Evolutionary conservation across 805 yeast species (phyloP).

Genomic region (Tetrapisispora taiwanensis): DNA sequence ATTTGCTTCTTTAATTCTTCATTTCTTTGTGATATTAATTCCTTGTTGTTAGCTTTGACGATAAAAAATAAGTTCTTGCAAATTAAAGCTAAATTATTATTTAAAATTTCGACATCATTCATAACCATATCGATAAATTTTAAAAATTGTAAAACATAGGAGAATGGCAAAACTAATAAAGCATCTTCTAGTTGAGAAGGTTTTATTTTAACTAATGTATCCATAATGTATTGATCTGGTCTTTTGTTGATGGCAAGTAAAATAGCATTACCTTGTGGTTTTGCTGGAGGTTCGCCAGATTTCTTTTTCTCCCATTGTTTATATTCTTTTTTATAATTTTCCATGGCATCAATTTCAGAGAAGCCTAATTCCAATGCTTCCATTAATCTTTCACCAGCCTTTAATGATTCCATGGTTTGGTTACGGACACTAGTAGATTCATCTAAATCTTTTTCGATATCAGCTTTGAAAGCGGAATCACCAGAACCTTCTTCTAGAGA

Average conservation of each 20-base stretch:
- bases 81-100: conserved; percentile 49
- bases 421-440: conserved; percentile 59
- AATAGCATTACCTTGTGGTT: conserved; percentile 62
- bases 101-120: conserved; percentile 34
- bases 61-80: conserved; percentile 71
- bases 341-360: conserved; percentile 52
- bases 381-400: conserved; percentile 86
- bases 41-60: conserved; percentile 64
- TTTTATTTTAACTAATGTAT: conserved; percentile 56
- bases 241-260: conserved; percentile 58
- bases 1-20: conserved; percentile 54
- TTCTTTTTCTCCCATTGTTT: conserved; percentile 35
- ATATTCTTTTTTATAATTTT: conserved; percentile 39
- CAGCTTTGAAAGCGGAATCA: conserved; percentile 33
- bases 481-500: conserved; percentile 53
- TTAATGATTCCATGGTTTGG: conserved; percentile 83
- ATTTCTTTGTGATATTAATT: conserved; percentile 62
- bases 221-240: conserved; percentile 73
- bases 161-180: conserved; percentile 79
- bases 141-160: conserved; percentile 62
- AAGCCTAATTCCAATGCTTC: conserved; percentile 83
- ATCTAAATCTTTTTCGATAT: conserved; percentile 36
- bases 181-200: conserved; percentile 91
- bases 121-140: conserved; percentile 73
- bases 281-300: conserved; percentile 40